Base-by-base conservation (phyloP, 768 basidiomycete species). In the Podaxis rugospora region DNA sequence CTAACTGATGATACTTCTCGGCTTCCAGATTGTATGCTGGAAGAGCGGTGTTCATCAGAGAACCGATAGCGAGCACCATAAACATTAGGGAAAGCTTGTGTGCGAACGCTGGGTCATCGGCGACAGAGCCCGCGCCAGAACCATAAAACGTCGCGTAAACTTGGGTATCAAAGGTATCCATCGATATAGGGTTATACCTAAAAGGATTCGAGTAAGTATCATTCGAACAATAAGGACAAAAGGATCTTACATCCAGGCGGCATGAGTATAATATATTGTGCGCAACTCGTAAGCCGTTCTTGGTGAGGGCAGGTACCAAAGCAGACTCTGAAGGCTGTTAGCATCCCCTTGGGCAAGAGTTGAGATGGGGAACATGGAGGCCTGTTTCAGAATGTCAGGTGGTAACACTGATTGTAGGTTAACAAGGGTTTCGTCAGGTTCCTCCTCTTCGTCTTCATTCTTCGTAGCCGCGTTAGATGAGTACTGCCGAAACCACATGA, bases 111-210 rank as follows among this genome's bases (percentile, higher is more conserved):
- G 82, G 76, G 55, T 86, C 83, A 64, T 83, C 83, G 35, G 77
- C 67, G 3, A 79, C 75, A 9, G 80, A 76, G 0, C 69, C 72
- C 46, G 70, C 65, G 54, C 76, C 76, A 23, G 78, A 73, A 25
- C 74, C 76, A 69, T 87, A 89, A 65, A 89, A 86, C 52, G 81
- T 75, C 9, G 74, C 63, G 62, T 81, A 88, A 57, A 88, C 78
- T 66, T 88, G 83, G 60, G 73, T 78, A 63, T 87, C 80, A 70
- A 89, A 87, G 47, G 80, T 76, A 28, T 84, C 82, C 64, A 80
- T 73, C 55, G 77, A 82, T 60, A 89, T 82, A 36, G 87, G 87
- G 67, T 87, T 83, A 67, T 89, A 88, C 86, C 87, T 89, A 66
- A 52, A 23, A 40, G 46, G 56, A 42, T 23, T 32, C 49, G 28